Evolutionary conservation across 352 stramenopile genomes (phyloP).

Genomic region (Pythium aquatile): DNA sequence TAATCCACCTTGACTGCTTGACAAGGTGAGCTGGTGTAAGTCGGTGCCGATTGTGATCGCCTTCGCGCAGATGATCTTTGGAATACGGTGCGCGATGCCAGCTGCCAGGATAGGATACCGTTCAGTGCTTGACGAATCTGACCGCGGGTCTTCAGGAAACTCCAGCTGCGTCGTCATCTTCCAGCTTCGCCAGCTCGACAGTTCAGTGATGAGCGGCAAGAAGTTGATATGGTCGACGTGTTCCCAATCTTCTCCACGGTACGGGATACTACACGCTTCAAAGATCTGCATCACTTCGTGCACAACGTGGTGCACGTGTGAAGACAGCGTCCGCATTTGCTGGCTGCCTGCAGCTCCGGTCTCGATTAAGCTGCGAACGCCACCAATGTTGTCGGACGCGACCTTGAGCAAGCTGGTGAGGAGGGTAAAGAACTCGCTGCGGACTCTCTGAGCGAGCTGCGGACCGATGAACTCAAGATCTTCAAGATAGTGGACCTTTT

Average conservation of each 20-base stretch:
- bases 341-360: neutral
- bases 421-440: conserved; percentile 67
- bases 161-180: conserved; percentile 64
- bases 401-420: conserved; percentile 52
- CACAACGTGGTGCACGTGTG: conserved; percentile 50
- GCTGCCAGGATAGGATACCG: conserved; percentile 57
- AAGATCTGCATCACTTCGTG: conserved; percentile 74
- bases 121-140: conserved; percentile 34
- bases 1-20: conserved; percentile 41
- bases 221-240: conserved; percentile 60
- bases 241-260: conserved; percentile 57
- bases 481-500: conserved; percentile 79
- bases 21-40: conserved; percentile 64
- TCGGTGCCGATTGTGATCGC: conserved; percentile 66
- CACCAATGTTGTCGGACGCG: conserved; percentile 23
- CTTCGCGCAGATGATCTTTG: conserved; percentile 71
- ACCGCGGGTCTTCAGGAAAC: conserved; percentile 33
- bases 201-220: conserved; percentile 59
- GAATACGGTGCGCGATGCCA: conserved; percentile 45
- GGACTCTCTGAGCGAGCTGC: conserved; percentile 41
- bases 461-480: conserved; percentile 69
- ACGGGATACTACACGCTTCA: conserved; percentile 81
- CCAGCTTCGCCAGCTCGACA: conserved; percentile 77
- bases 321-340: conserved; percentile 24
- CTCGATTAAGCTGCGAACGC: conserved; percentile 13